Percentiles rank a stretch among this genome's conserved stretches.
phyloP scores from a whole-genome alignment of 1,139 yeast genomes.

The Geotrichum restrictum region DNA sequence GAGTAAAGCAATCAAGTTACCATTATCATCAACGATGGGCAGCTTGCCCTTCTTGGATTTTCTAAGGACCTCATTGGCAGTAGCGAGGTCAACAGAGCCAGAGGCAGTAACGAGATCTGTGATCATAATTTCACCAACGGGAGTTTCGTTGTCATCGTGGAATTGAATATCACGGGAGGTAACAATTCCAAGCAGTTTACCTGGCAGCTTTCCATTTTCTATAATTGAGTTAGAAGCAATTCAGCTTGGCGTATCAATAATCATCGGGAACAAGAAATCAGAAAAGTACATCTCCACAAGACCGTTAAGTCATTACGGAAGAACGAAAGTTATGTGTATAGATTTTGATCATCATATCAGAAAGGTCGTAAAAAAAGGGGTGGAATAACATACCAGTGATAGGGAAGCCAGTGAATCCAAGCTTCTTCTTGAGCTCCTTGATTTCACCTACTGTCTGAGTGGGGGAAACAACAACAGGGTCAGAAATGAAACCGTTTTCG shows the following conservation, averaged over 20 bases:
- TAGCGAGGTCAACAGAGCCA: constrained; percentile 62
- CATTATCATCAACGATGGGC: constrained; percentile 78
- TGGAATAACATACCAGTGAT: constrained; percentile 85
- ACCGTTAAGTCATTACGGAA: constrained; percentile 98
- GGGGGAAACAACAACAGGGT: constrained; percentile 85
- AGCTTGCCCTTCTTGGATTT: constrained; percentile 95
- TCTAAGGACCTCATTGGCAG: constrained; percentile 88
- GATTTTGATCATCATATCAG: constrained; percentile 43
- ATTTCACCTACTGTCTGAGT: constrained; percentile 75
- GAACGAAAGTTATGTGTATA: constrained; percentile 93
- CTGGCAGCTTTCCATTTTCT: constrained; percentile 85
- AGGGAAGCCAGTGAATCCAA: constrained; percentile 97
- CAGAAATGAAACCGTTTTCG: constrained; percentile 96
- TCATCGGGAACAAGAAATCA: constrained; percentile 34
- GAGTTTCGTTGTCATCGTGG: constrained; percentile 64
- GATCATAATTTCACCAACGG: constrained; percentile 82
- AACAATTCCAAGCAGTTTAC: constrained; percentile 88
- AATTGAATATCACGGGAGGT: constrained; percentile 97
- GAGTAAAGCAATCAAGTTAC: constrained; percentile 78
- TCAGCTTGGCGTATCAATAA: too few species aligned
- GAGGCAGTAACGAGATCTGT: constrained; percentile 75
- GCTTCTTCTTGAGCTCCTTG: constrained; percentile 59
- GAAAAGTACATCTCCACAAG: constrained; percentile 71
- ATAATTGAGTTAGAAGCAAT: constrained; percentile 19
- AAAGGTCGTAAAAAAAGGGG: constrained; percentile 9